phyloP scores from a whole-genome alignment of 2,329 filamentous ascomycete species.

The Fusarium sacchari region DNA sequence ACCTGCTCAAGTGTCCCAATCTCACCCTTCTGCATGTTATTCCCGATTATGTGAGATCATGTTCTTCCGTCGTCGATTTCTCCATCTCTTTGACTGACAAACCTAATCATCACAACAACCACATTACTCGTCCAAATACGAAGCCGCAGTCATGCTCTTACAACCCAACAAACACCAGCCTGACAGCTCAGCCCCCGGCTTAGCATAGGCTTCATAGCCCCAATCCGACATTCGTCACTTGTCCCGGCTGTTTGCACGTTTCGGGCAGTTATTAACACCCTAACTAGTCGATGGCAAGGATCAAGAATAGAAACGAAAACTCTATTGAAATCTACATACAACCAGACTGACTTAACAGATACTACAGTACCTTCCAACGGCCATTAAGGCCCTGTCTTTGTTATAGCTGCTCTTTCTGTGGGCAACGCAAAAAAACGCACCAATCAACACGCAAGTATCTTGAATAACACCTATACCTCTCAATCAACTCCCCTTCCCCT shows the following conservation, averaged over 20 bases:
- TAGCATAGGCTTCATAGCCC: slow-evolving; percentile 23
- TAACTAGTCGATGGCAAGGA: background rate
- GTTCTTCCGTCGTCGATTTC: background rate
- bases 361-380: background rate
- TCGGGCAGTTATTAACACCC: background rate
- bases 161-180: background rate
- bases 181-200: slow-evolving; percentile 34
- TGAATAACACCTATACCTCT: background rate
- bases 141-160: background rate
- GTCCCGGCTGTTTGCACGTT: background rate
- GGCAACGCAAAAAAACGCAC: slow-evolving; percentile 12
- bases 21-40: background rate
- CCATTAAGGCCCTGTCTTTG: background rate
- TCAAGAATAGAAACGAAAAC: background rate
- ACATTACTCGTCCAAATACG: background rate
- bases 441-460: slow-evolving; percentile 4
- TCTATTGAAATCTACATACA: background rate
- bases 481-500: slow-evolving; percentile 1
- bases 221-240: background rate
- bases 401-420: background rate
- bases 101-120: background rate
- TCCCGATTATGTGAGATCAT: slow-evolving; percentile 20
- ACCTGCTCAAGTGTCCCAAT: background rate
- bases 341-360: background rate
- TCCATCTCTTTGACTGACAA: background rate